Conservation (phyloP, 805 yeast genomes). For the Kodamaea laetipori region DNA sequence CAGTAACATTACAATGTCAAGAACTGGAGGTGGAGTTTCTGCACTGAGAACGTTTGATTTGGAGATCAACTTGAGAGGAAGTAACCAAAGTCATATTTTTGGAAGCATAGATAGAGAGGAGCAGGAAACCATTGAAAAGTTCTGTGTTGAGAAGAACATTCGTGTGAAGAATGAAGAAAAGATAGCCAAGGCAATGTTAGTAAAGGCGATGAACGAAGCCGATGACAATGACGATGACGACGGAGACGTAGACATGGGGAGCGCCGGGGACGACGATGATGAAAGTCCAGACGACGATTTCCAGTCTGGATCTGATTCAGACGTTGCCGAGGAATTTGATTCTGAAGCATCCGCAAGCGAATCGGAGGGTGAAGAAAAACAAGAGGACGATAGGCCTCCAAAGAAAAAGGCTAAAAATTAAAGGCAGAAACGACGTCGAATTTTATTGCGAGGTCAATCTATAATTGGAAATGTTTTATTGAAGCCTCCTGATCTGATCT, state of each 20-base stretch:
- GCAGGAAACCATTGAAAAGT: constrained; percentile 75
- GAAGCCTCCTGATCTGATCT: too few species aligned
- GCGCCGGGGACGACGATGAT: constrained; percentile 71
- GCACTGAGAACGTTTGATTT: constrained; percentile 91
- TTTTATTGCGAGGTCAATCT: too few species aligned
- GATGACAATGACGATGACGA: constrained; percentile 54
- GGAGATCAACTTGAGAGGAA: constrained; percentile 69
- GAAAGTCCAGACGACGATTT: constrained; percentile 90
- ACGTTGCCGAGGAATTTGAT: constrained; percentile 83
- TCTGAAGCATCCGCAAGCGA: constrained; percentile 54
- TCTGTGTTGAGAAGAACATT: constrained; percentile 73
- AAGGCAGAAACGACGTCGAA: not conserved
- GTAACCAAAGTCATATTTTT: constrained; percentile 70
- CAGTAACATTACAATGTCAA: constrained; percentile 73
- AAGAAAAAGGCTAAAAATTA: constrained; percentile 20
- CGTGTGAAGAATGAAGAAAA: constrained; percentile 86
- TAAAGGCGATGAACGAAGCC: constrained; percentile 68
- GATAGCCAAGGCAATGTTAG: constrained; percentile 79
- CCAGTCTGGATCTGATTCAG: constrained; percentile 61
- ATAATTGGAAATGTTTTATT: too few species aligned
- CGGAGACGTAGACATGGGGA: constrained; percentile 56
- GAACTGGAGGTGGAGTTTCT: constrained; percentile 77
- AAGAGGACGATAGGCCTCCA: constrained; percentile 19
- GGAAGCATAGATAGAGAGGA: constrained; percentile 91
- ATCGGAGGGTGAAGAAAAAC: constrained; percentile 26